Percentiles rank a stretch among this genome's conserved stretches.
Conservation (phyloP, 23 red algal genomes). For the Gracilaria gracilis region DNA sequence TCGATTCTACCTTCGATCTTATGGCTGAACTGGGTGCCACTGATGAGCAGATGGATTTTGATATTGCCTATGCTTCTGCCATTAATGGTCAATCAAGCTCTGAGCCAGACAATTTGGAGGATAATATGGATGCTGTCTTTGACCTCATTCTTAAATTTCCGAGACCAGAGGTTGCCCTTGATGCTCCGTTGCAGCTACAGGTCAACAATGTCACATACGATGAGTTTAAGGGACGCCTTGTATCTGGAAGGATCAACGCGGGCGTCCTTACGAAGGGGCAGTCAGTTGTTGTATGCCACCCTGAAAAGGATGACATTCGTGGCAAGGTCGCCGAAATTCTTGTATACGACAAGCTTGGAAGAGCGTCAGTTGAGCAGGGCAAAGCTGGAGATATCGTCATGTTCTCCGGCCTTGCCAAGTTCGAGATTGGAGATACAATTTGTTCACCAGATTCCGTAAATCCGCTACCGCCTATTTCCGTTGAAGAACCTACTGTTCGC, state of each 20-base stretch:
- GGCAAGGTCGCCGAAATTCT: constrained; percentile 86
- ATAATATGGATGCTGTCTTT: constrained; percentile 85
- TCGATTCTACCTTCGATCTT: constrained; percentile 93
- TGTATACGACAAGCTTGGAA: constrained; percentile 87
- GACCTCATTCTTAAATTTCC: constrained; percentile 81
- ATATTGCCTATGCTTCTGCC: constrained; percentile 85
- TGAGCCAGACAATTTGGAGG: constrained; percentile 57
- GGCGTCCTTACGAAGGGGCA: constrained; percentile 54
- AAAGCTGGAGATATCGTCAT: constrained; percentile 92
- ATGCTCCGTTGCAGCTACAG: constrained; percentile 82
- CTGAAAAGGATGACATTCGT: constrained; percentile 41
- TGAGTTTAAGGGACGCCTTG: constrained; percentile 91
- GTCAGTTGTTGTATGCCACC: constrained; percentile 68
- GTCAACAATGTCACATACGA: constrained; percentile 90
- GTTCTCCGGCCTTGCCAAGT: constrained; percentile 72
- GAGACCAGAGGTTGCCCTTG: constrained; percentile 62
- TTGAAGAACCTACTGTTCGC: constrained; percentile 94
- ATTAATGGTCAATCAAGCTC: constrained; percentile 69
- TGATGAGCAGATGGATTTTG: constrained; percentile 94
- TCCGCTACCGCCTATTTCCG: constrained; percentile 77
- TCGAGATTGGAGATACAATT: constrained; percentile 92
- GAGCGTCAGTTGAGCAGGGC: constrained; percentile 70
- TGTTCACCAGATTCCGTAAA: constrained; percentile 46
- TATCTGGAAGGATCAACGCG: constrained; percentile 82
- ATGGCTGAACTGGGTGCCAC: constrained; percentile 92